A percentile compares a stretch with the other conserved stretches of the same genome.
phyloP scores from a whole-genome alignment of 108 stramenopile genomes.

The Skeletonema costatum region DNA sequence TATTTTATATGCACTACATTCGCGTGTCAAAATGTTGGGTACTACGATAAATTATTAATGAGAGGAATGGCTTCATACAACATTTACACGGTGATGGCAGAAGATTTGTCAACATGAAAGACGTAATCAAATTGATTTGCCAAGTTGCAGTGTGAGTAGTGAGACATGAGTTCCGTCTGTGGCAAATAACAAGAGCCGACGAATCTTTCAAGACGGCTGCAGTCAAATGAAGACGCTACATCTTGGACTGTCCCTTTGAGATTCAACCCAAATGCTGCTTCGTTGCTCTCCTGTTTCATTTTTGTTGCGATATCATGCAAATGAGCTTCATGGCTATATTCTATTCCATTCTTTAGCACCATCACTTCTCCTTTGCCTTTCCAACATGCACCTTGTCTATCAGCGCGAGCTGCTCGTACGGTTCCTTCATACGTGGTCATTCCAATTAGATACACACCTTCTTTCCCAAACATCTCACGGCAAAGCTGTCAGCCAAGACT shows the following conservation, averaged over 20 bases:
- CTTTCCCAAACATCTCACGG: constrained; percentile 6
- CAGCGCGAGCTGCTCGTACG: constrained; percentile 10
- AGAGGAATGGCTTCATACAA: too few relatives aligned
- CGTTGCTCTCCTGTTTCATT: not conserved
- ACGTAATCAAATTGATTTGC: constrained; percentile 1
- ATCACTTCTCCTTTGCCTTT: not conserved
- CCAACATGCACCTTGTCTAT: constrained; percentile 18
- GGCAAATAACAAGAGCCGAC: constrained; percentile 16
- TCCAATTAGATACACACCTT: constrained; percentile 11
- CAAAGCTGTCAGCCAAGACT: constrained; percentile 26
- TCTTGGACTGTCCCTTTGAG: not conserved
- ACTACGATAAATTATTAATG: not conserved
- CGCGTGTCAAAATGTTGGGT: not conserved
- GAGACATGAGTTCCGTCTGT: constrained; percentile 17
- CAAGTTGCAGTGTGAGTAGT: constrained; percentile 12
- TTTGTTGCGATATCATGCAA: not conserved
- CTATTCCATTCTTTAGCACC: not conserved
- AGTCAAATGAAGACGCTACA: not conserved
- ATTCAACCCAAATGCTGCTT: not conserved
- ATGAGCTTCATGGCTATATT: constrained; percentile 15
- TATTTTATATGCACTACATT: too few relatives aligned
- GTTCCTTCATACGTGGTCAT: constrained; percentile 19
- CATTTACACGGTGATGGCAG: not conserved
- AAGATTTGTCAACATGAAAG: constrained; percentile 20
- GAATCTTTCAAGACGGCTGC: constrained; percentile 8